These are phyloP conservation scores for Penicillium coffeae DNA, from an alignment of 495 filamentous ascomycete genomes.

Conservation along the genomic window DNA sequence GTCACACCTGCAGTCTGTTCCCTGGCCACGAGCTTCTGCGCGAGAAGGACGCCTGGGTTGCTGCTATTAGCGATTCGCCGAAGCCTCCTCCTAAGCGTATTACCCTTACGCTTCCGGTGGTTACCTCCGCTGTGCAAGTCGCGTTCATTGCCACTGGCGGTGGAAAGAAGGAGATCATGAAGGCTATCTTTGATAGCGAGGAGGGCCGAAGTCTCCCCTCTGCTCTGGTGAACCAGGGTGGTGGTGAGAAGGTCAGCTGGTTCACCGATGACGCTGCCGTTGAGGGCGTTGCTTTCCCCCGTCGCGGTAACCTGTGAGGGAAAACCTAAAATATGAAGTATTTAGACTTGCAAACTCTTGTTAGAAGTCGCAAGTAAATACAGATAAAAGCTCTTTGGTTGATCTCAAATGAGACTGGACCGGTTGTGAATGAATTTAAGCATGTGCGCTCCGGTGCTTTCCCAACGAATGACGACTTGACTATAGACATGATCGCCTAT, in stretches of 20 bases:
- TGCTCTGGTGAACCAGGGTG: conserved; percentile 77
- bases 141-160: conserved; percentile 88
- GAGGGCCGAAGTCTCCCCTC: conserved; percentile 75
- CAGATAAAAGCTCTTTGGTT: neutral
- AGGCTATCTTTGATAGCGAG: conserved; percentile 80
- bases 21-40: conserved; percentile 82
- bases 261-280: conserved; percentile 84
- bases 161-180: conserved; percentile 86
- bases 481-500: too few relatives aligned
- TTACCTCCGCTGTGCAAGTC: conserved; percentile 75
- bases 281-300: conserved; percentile 77
- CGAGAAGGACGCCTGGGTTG: conserved; percentile 89
- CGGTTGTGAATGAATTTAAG: neutral
- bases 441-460: neutral
- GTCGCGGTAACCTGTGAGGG: conserved; percentile 30
- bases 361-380: neutral
- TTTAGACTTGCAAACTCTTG: too few relatives aligned
- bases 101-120: conserved; percentile 85
- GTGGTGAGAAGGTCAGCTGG: conserved; percentile 86
- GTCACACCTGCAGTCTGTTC: conserved; percentile 95
- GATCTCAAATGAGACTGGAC: neutral
- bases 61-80: conserved; percentile 83
- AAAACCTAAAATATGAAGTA: too few relatives aligned
- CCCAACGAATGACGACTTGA: too few relatives aligned
- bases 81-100: conserved; percentile 91